Percentiles rank a stretch among this genome's conserved stretches.
These are phyloP conservation scores for Acrodontium crateriforme DNA, from an alignment of 2,329 filamentous ascomycete genomes.

Conservation along the genomic window DNA sequence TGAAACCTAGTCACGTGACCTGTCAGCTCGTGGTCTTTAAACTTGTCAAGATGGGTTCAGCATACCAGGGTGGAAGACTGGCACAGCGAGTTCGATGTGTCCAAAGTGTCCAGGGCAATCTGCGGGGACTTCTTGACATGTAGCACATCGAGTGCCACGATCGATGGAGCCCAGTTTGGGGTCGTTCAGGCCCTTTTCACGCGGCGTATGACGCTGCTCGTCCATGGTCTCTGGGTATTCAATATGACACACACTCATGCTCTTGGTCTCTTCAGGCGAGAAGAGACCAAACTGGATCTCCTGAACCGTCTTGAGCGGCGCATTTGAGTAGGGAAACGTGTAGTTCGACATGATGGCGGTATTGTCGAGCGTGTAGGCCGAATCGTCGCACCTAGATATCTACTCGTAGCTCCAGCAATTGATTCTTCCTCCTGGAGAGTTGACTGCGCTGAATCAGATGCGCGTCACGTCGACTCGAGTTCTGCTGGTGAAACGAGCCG, in stretches of 20 bases:
- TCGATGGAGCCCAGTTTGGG: constrained; percentile 94
- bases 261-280: constrained; percentile 97
- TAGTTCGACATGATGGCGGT: constrained; percentile 72
- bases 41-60: constrained; percentile 7
- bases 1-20: constrained; percentile 53
- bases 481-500: no score
- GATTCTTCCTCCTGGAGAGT: no score
- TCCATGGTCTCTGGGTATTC: constrained; percentile 99
- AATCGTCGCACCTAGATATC: no score
- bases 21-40: not conserved
- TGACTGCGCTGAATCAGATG: constrained; percentile 2
- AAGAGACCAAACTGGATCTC: constrained; percentile 98
- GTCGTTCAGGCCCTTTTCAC: constrained; percentile 86
- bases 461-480: no score
- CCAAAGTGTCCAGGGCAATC: constrained; percentile 97
- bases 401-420: no score
- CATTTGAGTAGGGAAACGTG: constrained; percentile 84
- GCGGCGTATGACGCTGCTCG: constrained; percentile 79
- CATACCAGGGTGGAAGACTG: constrained; percentile 74
- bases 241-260: constrained; percentile 92
- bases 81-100: constrained; percentile 93
- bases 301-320: constrained; percentile 91
- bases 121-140: constrained; percentile 87
- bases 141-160: constrained; percentile 86
- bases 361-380: no score